Percentiles rank a stretch among this genome's conserved stretches.
Conservation (phyloP, 768 basidiomycete genomes). For the Leucocoprinus birnbaumii region DNA sequence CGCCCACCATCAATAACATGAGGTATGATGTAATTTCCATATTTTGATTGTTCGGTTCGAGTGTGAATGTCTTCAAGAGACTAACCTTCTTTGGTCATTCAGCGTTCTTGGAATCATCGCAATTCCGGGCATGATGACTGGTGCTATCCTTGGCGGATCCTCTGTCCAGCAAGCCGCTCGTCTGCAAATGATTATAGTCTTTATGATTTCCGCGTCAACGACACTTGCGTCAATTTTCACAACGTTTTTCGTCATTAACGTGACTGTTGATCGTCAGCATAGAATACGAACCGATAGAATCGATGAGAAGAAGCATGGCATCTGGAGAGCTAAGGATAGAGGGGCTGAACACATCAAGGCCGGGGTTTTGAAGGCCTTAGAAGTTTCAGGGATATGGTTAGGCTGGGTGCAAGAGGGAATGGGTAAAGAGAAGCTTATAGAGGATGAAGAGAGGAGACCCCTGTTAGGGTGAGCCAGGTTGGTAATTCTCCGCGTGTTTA, state of each 20-base stretch:
- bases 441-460: neutral
- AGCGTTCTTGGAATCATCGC: slow-evolving; percentile 76
- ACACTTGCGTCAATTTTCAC: slow-evolving; percentile 67
- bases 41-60: too few species aligned
- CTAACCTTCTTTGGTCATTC: neutral
- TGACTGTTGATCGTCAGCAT: slow-evolving; percentile 68
- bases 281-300: slow-evolving; percentile 65
- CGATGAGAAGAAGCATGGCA: slow-evolving; percentile 22
- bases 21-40: slow-evolving; percentile 40
- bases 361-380: neutral
- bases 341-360: neutral
- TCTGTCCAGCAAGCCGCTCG: slow-evolving; percentile 83
- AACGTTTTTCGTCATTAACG: slow-evolving; percentile 54
- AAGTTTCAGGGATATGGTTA: neutral
- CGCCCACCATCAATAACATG: slow-evolving; percentile 86
- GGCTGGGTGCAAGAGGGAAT: neutral
- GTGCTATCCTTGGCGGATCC: slow-evolving; percentile 84
- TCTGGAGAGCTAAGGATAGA: slow-evolving; percentile 9
- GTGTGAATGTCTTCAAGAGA: neutral
- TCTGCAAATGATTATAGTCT: slow-evolving; percentile 92
- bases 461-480: neutral
- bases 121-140: slow-evolving; percentile 93
- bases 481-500: too few species aligned
- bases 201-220: slow-evolving; percentile 83
- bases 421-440: neutral